Base-by-base conservation (phyloP, 371 early-diverging fungal genomes). In the Mortierella sp. region DNA sequence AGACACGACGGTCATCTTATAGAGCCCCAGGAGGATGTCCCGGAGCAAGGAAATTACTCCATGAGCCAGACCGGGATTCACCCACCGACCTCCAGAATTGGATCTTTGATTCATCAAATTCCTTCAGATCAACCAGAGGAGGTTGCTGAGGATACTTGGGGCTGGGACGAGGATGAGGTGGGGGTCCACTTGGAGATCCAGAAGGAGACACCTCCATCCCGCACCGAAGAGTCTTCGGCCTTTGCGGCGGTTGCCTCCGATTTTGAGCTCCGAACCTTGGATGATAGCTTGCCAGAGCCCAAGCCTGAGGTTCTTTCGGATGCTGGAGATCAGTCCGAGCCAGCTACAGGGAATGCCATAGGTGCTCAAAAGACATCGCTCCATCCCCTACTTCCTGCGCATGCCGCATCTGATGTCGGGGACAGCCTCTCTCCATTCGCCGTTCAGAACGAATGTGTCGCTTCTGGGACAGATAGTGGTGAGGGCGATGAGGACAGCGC, bases 101-200 rank as follows among this genome's bases (percentile, higher is more conserved):
- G 37, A 48, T 64, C 64, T 15, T 50, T 56, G 17, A 41, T 42
- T 7, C 50, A 56, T 6, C 56, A 41, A 6, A 9, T 50, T 1
- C 21, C 12, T 7, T 8, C 26, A 12, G 47, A 61, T 27, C 44
- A 43, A 37, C 14, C 42, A 0, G 59, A 44, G 2, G 67, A 48
- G 0, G 32, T 50, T 11, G 34, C 17, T 4, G 67, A 61, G 7
- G 69, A 75, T 27, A 56, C 64, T 2, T 75, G 76, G 76, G 76
- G 64, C 11, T 75, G 76, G 76, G 69, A 68, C 37, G 69, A 64
- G 8, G 64, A 68, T 12, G 60, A 68, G 19, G 51, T 50, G 1
- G 73, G 32, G 1, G 59, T 62, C 19, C 28, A 54, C 48, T 43
- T 54, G 28, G 60, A 62, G 27, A 30, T 23, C 31, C 44, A 61